Conservation (phyloP, 2,329 filamentous ascomycete species). For the Didymella arachidicola region DNA sequence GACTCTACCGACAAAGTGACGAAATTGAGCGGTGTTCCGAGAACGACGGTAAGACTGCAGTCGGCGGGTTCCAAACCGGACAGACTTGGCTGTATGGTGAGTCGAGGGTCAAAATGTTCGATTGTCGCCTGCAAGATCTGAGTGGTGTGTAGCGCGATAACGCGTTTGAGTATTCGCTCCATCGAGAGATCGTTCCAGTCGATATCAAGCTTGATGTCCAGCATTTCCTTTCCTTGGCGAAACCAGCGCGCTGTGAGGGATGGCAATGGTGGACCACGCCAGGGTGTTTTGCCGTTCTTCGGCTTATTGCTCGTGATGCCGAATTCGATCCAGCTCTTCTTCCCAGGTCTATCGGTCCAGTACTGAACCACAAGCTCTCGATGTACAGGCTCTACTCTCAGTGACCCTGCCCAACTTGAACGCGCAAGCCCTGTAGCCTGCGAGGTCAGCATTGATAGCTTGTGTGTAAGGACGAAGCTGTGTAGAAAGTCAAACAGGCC, state of each 20-base stretch:
- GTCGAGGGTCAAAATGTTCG: conserved; percentile 64
- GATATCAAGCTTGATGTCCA: conserved; percentile 71
- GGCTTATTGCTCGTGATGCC: conserved; percentile 73
- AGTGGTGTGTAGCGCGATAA: conserved; percentile 78
- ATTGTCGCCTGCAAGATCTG: conserved; percentile 71
- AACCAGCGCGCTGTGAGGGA: conserved; percentile 78
- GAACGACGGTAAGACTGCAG: conserved; percentile 72
- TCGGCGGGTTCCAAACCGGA: conserved; percentile 70
- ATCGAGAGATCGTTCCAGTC: conserved; percentile 73
- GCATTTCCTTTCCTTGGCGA: conserved; percentile 78
- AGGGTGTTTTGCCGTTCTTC: conserved; percentile 46
- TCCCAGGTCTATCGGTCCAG: conserved; percentile 74
- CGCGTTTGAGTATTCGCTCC: conserved; percentile 74
- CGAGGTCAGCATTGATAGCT: conserved; percentile 80
- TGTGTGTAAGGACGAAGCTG: conserved; percentile 86
- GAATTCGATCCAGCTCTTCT: conserved; percentile 91
- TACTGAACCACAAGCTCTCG: conserved; percentile 88
- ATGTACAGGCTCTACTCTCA: conserved; percentile 81
- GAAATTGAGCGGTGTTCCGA: conserved; percentile 67
- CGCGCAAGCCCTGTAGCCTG: conserved; percentile 77
- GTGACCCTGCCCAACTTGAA: conserved; percentile 77
- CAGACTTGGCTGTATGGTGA: conserved; percentile 65
- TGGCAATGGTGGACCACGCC: conserved; percentile 45
- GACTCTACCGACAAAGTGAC: conserved; percentile 75
- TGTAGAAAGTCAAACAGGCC: conserved; percentile 90